Base-by-base conservation (phyloP, 257 asterid genomes). In the Ehretia macrophylla region DNA sequence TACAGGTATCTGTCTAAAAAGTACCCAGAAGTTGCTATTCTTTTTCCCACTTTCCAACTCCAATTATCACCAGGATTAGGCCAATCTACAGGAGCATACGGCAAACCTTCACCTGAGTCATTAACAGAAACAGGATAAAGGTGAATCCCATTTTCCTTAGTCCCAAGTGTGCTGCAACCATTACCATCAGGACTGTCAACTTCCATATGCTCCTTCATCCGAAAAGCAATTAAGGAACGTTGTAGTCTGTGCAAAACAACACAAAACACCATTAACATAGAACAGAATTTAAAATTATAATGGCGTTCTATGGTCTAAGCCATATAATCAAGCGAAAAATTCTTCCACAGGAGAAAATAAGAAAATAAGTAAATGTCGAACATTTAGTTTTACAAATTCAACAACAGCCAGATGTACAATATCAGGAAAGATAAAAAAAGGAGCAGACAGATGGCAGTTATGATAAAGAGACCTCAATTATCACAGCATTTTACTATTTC, bases 21-120 rank as follows among this genome's bases (percentile, higher is more conserved):
- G 68, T 76, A 61, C 8, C 98, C 98, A 45, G 81, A 65, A 57
- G 22, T 40, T 59, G 76, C 54, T 17, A 78, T 40, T 78, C 97
- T 67, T 80, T 42, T 83, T 69, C 97, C 98, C 0, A 73, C 87
- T 79, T 72, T 92, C 98, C 98, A 92, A 16, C 67, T 59, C 98
- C 98, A 92, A 17, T 56, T 83, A 71, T 92, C 98, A 11, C 98
- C 98, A 11, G 87, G 90, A 59, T 76, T 77, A n/a, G 98, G 98
- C 80, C 83, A 88, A 81, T 88, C 69, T 55, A 58, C 71, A 20
- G 98, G 98, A 44, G 97, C 96, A 75, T 92, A 88, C 14, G 98
- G 98, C 63, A 76, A 80, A 63, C 98, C 98, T 73, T 76, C 78
- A 38, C 98, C 97, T 3, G 79, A 72, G 50, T 58, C 80, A 59